Percentiles rank a stretch among this genome's conserved stretches.
Conservation (phyloP, 2,329 filamentous ascomycete species). For the Ilyonectria mors-panacis region DNA sequence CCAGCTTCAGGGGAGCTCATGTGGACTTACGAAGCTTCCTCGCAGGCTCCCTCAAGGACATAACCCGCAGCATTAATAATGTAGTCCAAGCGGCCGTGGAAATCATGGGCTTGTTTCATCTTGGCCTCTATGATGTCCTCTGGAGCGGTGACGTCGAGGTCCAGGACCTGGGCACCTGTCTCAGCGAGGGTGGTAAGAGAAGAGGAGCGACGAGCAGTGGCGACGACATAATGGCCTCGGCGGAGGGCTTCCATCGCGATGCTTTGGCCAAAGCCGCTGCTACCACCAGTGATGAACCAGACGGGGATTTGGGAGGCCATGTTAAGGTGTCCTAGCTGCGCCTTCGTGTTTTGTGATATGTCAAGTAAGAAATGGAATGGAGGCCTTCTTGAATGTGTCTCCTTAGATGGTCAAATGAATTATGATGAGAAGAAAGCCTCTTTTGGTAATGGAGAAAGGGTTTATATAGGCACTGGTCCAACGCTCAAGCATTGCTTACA, state of each 20-base stretch:
- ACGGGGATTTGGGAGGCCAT: constrained; percentile 48
- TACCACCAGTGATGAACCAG: constrained; percentile 65
- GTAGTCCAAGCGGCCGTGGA: constrained; percentile 30
- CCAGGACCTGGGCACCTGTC: constrained; percentile 24
- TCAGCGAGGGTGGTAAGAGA: constrained; percentile 29
- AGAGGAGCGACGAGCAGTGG: constrained; percentile 56
- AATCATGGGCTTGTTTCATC: constrained; percentile 24
- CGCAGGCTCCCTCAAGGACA: constrained; percentile 35
- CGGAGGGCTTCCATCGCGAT: constrained; percentile 59
- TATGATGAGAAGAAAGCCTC: background rate
- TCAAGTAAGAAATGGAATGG: background rate
- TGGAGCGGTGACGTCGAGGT: constrained; percentile 30
- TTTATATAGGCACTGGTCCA: background rate
- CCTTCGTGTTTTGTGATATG: background rate
- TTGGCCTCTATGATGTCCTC: constrained; percentile 30
- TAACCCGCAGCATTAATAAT: constrained; percentile 36
- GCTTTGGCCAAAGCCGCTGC: constrained; percentile 61
- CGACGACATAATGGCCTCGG: constrained; percentile 62
- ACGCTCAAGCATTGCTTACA: background rate
- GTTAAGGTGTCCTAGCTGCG: background rate
- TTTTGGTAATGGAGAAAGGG: no score
- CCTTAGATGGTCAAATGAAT: background rate
- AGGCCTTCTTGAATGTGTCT: background rate
- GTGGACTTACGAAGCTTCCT: constrained; percentile 32
- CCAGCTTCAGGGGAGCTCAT: background rate